phyloP scores from a whole-genome alignment of 1,139 yeast species.

The Kodamaea arcana region DNA sequence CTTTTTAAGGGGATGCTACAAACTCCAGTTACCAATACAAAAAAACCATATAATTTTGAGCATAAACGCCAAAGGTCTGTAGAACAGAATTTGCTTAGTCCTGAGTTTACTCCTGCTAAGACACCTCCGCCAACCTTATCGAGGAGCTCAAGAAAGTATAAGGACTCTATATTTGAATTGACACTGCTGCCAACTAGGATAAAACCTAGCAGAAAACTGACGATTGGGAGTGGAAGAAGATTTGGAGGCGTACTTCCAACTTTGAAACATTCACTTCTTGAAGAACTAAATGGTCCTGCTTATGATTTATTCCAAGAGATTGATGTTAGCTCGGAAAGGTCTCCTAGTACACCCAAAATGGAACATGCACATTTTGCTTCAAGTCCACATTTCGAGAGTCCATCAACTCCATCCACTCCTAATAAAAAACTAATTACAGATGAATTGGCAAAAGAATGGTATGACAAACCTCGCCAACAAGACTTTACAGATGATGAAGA shows the following conservation, averaged over 20 bases:
- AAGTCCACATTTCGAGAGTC: too few species aligned
- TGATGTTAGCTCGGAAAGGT: slow-evolving; percentile 5
- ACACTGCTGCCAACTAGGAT: slow-evolving; percentile 8
- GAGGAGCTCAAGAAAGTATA: slow-evolving; percentile 3
- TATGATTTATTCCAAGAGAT: slow-evolving; percentile 7
- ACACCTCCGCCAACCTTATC: slow-evolving; percentile 1
- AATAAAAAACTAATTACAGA: slow-evolving; percentile 8
- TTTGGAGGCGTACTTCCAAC: slow-evolving; percentile 7
- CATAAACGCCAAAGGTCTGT: slow-evolving; percentile 8
- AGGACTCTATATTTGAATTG: slow-evolving; percentile 7
- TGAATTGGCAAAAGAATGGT: slow-evolving; percentile 9
- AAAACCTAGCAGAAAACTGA: slow-evolving; percentile 9
- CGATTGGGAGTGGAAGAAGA: slow-evolving; percentile 10
- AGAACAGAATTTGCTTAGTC: slow-evolving; percentile 1
- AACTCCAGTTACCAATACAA: slow-evolving; percentile 7
- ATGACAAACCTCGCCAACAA: slow-evolving; percentile 6
- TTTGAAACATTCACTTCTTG: slow-evolving; percentile 7
- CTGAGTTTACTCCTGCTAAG: slow-evolving; percentile 10
- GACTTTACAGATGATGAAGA: slow-evolving; percentile 12
- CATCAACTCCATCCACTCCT: slow-evolving; percentile 8
- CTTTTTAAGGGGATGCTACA: slow-evolving; percentile 7
- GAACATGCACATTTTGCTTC: too few species aligned
- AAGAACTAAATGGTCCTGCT: slow-evolving; percentile 2
- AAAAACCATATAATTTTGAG: slow-evolving; percentile 2
- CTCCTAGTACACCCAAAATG: too few species aligned